A percentile compares a stretch with the other conserved stretches of the same genome.
These are phyloP conservation scores for Cystoisospora suis DNA, from an alignment of 169 alveolate genomes.

Conservation along the genomic window DNA sequence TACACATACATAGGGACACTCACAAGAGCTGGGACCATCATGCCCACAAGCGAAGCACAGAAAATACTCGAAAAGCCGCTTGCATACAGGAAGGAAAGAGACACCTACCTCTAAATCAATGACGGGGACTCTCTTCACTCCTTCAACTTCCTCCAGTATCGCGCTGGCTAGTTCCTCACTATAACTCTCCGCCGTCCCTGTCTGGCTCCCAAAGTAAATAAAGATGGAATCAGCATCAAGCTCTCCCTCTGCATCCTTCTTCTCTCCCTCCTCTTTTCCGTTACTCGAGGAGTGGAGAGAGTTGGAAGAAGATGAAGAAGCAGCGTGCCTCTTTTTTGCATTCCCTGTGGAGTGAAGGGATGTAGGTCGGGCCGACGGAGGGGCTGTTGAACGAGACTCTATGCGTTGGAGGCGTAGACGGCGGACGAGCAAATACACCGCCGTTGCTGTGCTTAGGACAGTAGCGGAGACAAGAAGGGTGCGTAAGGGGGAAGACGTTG, in stretches of 20 bases:
- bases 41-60: not conserved
- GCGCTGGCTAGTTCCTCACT: conserved; percentile 64
- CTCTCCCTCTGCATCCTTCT: not conserved
- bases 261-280: not conserved
- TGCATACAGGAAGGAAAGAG: not conserved
- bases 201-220: conserved; percentile 75
- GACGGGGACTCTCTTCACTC: conserved; percentile 44
- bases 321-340: not conserved
- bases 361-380: not conserved
- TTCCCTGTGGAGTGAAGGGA: not conserved
- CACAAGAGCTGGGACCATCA: no score
- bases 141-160: conserved; percentile 49
- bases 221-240: conserved; percentile 58
- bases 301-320: no score
- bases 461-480: not conserved
- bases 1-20: no score
- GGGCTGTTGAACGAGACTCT: not conserved
- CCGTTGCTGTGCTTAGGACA: not conserved
- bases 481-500: not conserved
- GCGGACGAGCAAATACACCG: not conserved
- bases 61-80: not conserved
- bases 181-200: conserved; percentile 75
- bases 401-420: not conserved
- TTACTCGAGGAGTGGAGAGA: no score
- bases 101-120: conserved; percentile 63